Evolutionary conservation across 1,284 basidiomycete species (phyloP), one percentile per base, ranked within the genome.

Genomic region (Trichosporon inkin): DNA sequence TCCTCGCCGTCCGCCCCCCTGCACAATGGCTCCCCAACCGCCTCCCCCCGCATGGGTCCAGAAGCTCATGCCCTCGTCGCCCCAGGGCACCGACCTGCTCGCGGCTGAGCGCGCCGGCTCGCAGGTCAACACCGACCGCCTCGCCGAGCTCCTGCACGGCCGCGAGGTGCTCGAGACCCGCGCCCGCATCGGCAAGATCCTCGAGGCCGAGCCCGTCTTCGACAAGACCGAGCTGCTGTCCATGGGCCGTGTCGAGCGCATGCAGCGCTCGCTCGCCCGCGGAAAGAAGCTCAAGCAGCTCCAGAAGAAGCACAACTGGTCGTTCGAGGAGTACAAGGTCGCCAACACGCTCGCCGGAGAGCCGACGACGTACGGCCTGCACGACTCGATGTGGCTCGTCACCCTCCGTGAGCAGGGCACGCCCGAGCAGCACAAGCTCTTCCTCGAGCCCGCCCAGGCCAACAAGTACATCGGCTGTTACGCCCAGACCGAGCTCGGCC

Each of bases 401-500:
- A 62, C 60, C 7, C 60, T 64, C 38, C 55, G 57, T 6, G 63
- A 64, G 47, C 63, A 64, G 60, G 57, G 57, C 35, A 62, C 60
- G 10, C 51, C 55, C n/a, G 60, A 62, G 60, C 63, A 64, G 60
- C 57, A 64, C 57, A 62, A 62, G 63, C 52, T 60, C 32, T 64
- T 64, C 63, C 60, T 64, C 39, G 63, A 62, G 53, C 56, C 44
- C 28, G 63, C 63, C 16, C 35, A 57, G 47, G 34, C 20, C n/a
- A 24, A 35, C 57, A 44, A 62, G 57, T 53, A 82, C 62, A 81
- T 82, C 54, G 83, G 83, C 14, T 84, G 82, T 70, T 84, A 84
- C 65, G 82, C 80, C 55, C 83, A 84, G 82, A 84, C 77, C 28
- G 73, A 76, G 60, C 67, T 75, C 16, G 77, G 76, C 11, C 80